Evolutionary conservation across 331 rosid genomes (phyloP).

Genomic region (Malus hybrid): DNA sequence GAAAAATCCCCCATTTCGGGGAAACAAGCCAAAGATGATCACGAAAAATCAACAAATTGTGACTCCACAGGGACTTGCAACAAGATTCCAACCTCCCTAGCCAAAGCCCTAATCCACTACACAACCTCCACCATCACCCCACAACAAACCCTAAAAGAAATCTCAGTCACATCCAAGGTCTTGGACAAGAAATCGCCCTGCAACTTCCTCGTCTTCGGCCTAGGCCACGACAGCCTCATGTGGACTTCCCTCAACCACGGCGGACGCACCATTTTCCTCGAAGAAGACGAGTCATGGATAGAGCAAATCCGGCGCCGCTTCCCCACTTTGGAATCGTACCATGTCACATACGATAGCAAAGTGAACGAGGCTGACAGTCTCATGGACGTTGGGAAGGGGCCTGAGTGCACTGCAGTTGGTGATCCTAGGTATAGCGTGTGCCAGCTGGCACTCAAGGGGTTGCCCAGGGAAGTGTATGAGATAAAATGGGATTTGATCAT

Average conservation of each 20-base stretch:
- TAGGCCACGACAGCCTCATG: slow-evolving; percentile 88
- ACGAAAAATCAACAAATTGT: not conserved
- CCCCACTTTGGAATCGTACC: slow-evolving; percentile 55
- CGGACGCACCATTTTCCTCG: slow-evolving; percentile 79
- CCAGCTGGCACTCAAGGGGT: slow-evolving; percentile 48
- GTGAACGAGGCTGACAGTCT: slow-evolving; percentile 58
- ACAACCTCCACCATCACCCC: slow-evolving; percentile 86
- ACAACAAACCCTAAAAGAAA: slow-evolving; percentile 67
- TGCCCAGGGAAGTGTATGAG: slow-evolving; percentile 60
- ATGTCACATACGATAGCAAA: slow-evolving; percentile 69
- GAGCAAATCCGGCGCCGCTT: slow-evolving; percentile 37
- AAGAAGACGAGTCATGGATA: slow-evolving; percentile 79
- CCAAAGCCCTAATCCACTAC: slow-evolving; percentile 71
- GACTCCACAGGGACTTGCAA: slow-evolving; percentile 28
- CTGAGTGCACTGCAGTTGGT: slow-evolving; percentile 47
- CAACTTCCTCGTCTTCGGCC: slow-evolving; percentile 81
- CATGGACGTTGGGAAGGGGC: slow-evolving; percentile 33
- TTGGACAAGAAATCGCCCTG: slow-evolving; percentile 75
- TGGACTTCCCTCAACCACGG: slow-evolving; percentile 87
- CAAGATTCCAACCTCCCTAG: slow-evolving; percentile 62
- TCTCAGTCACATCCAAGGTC: slow-evolving; percentile 59
- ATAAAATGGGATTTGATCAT: slow-evolving; percentile 89
- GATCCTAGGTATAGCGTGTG: slow-evolving; percentile 69
- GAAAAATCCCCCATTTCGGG: not conserved
- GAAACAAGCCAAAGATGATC: not conserved